Base-by-base conservation (phyloP, 2,329 filamentous ascomycete species). In the Colletotrichum eremochloae region DNA sequence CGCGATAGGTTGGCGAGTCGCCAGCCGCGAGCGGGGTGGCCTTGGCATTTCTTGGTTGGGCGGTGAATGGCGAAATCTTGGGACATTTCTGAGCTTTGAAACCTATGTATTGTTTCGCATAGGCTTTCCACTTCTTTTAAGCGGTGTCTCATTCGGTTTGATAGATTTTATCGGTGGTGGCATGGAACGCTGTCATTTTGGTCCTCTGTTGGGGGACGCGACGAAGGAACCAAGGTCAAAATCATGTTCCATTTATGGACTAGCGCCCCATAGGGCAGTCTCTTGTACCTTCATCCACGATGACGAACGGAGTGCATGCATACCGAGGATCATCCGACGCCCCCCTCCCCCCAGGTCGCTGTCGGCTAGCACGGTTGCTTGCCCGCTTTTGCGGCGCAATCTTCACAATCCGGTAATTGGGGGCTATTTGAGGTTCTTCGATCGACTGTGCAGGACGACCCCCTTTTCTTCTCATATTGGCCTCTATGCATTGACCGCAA, bases 121-220 rank as follows among this genome's bases (percentile, higher is more conserved):
- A 8, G 24, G 18, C 1, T 29, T 44, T 11, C 11, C 31, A 1
- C 7, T 9, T 20, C 1, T 7, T 52, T 20, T 7, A 6, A 9
- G 0, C 1, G n/a, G 15, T 38, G 33, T 3, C 36, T 50, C 6
- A 44, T 57, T 14, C 50, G 12, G 14, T 48, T 11, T 11, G 4
- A 3, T 5, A 14, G 3, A 5, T 46, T 33, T 18, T 63, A 29
- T 14, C 14, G 42, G 5, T 36, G 42, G n/a, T 62, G 36, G n/a
- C 31, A 46, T 29, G 20, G 5, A 36, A 63, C 33, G 38, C 42
- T 40, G 50, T 14, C 48, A 42, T 48, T 68, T 68, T 52, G 42
- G 42, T 36, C 42, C 20, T 48, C 12, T 24, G 18, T 18, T 29
- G 60, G 68, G 36, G 70, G 70, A 74, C 72, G 72, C 66, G 72